These are phyloP conservation scores for Naumovozyma baii DNA, from an alignment of 805 yeast species.

Conservation along the genomic window DNA sequence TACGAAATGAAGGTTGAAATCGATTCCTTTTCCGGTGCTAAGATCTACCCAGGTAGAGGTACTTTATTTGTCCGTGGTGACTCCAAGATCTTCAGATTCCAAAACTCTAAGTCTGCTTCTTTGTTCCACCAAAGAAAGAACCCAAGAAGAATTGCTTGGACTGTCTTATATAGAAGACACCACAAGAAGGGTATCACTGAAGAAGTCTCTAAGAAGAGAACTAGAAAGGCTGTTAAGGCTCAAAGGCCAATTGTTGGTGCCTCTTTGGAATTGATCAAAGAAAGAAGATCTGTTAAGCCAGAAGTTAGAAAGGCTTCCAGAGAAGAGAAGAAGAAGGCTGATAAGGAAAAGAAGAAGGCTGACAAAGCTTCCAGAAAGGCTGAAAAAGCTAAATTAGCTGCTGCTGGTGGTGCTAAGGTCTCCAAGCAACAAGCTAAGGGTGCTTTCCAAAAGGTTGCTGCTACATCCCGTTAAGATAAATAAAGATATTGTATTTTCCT, in stretches of 20 bases:
- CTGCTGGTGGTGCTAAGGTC: constrained; percentile 64
- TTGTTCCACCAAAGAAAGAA: constrained; percentile 99
- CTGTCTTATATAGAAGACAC: constrained; percentile 98
- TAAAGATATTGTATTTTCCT: neutral
- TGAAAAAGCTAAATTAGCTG: constrained; percentile 75
- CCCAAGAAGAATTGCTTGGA: constrained; percentile 99
- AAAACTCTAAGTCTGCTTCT: constrained; percentile 92
- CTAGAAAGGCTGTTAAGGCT: constrained; percentile 95
- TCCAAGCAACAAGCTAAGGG: constrained; percentile 97
- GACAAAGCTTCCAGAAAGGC: constrained; percentile 93
- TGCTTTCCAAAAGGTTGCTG: constrained; percentile 93
- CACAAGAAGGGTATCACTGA: constrained; percentile 99
- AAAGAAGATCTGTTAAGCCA: constrained; percentile 93
- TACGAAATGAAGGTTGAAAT: constrained; percentile 89
- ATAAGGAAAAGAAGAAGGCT: constrained; percentile 83
- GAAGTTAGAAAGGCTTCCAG: constrained; percentile 97
- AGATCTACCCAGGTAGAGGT: constrained; percentile 99
- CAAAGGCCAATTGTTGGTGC: constrained; percentile 99
- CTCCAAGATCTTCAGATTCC: constrained; percentile 99
- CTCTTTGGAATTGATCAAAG: constrained; percentile 94
- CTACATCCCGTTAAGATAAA: constrained; percentile 81
- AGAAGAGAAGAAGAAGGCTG: constrained; percentile 75
- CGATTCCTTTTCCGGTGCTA: constrained; percentile 98
- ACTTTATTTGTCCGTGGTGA: constrained; percentile 98
- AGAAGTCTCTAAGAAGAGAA: constrained; percentile 94